phyloP scores from a whole-genome alignment of 768 basidiomycete genomes.

The Brasilioporus rufonigricans region DNA sequence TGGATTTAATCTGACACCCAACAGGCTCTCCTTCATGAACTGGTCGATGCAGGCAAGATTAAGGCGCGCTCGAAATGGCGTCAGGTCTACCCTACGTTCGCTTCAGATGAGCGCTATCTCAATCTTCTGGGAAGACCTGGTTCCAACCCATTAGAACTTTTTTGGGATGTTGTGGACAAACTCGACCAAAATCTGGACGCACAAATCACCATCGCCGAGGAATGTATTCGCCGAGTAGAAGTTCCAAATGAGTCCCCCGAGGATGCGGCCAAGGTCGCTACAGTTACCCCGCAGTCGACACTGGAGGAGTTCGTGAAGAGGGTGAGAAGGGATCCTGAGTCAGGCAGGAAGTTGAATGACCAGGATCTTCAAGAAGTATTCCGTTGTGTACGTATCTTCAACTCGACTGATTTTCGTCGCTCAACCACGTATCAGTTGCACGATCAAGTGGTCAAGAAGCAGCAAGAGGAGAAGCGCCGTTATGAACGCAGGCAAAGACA shows the following conservation, averaged over 20 bases:
- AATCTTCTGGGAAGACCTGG: slow-evolving; percentile 90
- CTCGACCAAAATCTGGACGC: slow-evolving; percentile 84
- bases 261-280: slow-evolving; percentile 35
- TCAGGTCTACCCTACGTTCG: slow-evolving; percentile 74
- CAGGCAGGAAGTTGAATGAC: slow-evolving; percentile 43
- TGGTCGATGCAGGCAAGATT: slow-evolving; percentile 66
- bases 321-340: slow-evolving; percentile 56
- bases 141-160: slow-evolving; percentile 92
- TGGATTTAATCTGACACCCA: not conserved
- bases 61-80: slow-evolving; percentile 91
- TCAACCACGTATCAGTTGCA: slow-evolving; percentile 53
- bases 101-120: slow-evolving; percentile 78
- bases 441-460: slow-evolving; percentile 65
- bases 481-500: slow-evolving; percentile 82
- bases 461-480: slow-evolving; percentile 84
- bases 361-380: slow-evolving; percentile 60
- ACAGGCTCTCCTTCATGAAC: slow-evolving; percentile 68
- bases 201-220: slow-evolving; percentile 68
- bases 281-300: slow-evolving; percentile 54
- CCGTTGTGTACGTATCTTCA: slow-evolving; percentile 49
- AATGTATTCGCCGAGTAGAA: slow-evolving; percentile 48
- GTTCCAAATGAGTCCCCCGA: slow-evolving; percentile 30
- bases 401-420: not conserved
- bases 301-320: slow-evolving; percentile 61
- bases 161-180: slow-evolving; percentile 90